Base-by-base conservation (phyloP, 2,329 filamentous ascomycete genomes). In the Diaporthe destruens region DNA sequence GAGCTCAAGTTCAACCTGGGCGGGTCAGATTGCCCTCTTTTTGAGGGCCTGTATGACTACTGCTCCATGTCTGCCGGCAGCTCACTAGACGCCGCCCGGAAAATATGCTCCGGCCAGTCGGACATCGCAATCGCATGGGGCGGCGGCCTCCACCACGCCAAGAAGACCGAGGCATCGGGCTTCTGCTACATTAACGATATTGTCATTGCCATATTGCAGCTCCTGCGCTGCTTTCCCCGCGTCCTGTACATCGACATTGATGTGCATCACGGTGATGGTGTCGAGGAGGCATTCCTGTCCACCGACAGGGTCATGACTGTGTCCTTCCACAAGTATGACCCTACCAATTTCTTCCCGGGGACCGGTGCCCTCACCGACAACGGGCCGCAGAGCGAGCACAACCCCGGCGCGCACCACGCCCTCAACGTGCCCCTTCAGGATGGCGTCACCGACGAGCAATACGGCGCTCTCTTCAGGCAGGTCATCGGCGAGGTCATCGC, bases 101-200 rank as follows among this genome's bases (percentile, higher is more conserved):
- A 97, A 80, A 90, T 99, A 49, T 93, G 92, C 80, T 93, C 94
- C 78, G 88, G 91, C 61, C 93, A 98, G 83, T 94, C 95, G 39
- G 94, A 98, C 79, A 98, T 99, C 80, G 96, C 96, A 71, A 95
- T 99, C 79, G 97, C 97, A 78, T 99, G 96, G 96, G 96, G 95
- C 23, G 96, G 96, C 47, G 96, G 96, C 14, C 88, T 99, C 39
- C 96, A 99, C 82, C 96, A 99, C 80, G 96, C 96, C 57, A 98
- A 98, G 83, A 96, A 96, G 80, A 90, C 92, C 69, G 95, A 98
- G 83, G 96, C 96, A 0, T 96, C 93, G 18, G 96, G 96, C 0
- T 99, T 99, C 83, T 99, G 96, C 85, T 99, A 99, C 84, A 95
- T 98, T 84, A 99, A 99, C 82, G 96, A 99, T 82, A 98, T 98